Conservation (phyloP, 306 rosid species). For the Cucumis melo region DNA sequence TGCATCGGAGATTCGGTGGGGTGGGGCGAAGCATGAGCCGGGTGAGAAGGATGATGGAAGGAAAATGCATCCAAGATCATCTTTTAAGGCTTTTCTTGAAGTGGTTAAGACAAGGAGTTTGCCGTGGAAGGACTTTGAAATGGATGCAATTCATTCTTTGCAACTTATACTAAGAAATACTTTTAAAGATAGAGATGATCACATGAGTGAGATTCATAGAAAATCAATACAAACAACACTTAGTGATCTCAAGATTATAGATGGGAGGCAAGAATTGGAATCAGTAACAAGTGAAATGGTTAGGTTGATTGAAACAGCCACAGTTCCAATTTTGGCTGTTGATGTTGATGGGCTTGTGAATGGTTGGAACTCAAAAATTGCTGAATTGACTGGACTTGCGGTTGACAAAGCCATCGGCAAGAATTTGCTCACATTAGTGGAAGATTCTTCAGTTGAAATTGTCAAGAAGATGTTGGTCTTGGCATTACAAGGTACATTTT, state of each 20-base stretch:
- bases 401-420: not conserved
- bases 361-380: constrained; percentile 64
- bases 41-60: constrained; percentile 44
- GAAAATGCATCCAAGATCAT: constrained; percentile 56
- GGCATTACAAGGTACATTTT: not conserved
- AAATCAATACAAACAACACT: constrained; percentile 9
- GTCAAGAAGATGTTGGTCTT: not conserved
- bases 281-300: constrained; percentile 1
- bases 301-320: not conserved
- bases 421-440: not conserved
- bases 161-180: constrained; percentile 59
- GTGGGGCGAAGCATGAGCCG: constrained; percentile 70
- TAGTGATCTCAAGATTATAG: constrained; percentile 14
- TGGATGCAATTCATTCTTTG: constrained; percentile 61
- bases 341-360: constrained; percentile 28
- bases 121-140: constrained; percentile 67
- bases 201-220: constrained; percentile 9
- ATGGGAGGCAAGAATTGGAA: not conserved
- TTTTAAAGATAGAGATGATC: constrained; percentile 19
- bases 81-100: not conserved
- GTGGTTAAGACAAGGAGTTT: constrained; percentile 27
- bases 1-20: constrained; percentile 60
- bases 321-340: not conserved
- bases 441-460: not conserved
- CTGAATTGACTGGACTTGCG: constrained; percentile 16